Evolutionary conservation across 1,139 yeast genomes (phyloP).

Genomic region (Dujonia santamariae): DNA sequence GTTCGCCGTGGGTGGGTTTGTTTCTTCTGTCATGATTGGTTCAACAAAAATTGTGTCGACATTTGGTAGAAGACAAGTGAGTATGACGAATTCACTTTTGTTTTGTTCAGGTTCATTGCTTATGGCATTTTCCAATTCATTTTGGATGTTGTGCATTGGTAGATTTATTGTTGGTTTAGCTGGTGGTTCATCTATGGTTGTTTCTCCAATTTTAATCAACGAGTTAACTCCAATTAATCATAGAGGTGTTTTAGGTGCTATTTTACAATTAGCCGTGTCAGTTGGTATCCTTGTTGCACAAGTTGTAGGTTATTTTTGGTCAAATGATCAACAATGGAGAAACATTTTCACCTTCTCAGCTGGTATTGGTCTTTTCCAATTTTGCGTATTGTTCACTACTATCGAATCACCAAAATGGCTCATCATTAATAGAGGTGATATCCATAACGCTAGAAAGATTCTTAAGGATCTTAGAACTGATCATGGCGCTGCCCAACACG

Average conservation of each 20-base stretch:
- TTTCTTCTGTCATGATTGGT: constrained; percentile 32
- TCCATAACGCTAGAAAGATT: constrained; percentile 24
- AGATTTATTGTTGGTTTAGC: constrained; percentile 35
- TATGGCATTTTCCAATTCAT: constrained; percentile 23
- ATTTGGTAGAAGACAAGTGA: constrained; percentile 26
- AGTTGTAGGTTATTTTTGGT: constrained; percentile 27
- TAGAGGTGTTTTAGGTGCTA: constrained; percentile 36
- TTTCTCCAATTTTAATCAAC: constrained; percentile 37
- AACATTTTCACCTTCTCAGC: constrained; percentile 26
- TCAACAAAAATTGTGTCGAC: constrained; percentile 20
- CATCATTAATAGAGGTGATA: constrained; percentile 27
- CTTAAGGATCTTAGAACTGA: constrained; percentile 28
- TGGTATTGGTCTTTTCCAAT: constrained; percentile 24
- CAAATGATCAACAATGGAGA: constrained; percentile 37
- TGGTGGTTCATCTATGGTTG: constrained; percentile 36
- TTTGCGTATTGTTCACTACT: constrained; percentile 28
- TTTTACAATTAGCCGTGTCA: constrained; percentile 36
- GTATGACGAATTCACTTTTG: constrained; percentile 22
- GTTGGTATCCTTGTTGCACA: constrained; percentile 35
- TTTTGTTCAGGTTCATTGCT: constrained; percentile 25
- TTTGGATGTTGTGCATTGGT: constrained; percentile 21
- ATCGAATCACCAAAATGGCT: constrained; percentile 44
- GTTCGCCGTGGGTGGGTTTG: constrained; percentile 37
- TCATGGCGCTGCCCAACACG: constrained; percentile 26
- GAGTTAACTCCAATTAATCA: constrained; percentile 38